A percentile compares a stretch with the other conserved stretches of the same genome.
Evolutionary conservation across 1,284 basidiomycete species (phyloP).

Genomic region (Microbotryum lychnidis-dioicae): DNA sequence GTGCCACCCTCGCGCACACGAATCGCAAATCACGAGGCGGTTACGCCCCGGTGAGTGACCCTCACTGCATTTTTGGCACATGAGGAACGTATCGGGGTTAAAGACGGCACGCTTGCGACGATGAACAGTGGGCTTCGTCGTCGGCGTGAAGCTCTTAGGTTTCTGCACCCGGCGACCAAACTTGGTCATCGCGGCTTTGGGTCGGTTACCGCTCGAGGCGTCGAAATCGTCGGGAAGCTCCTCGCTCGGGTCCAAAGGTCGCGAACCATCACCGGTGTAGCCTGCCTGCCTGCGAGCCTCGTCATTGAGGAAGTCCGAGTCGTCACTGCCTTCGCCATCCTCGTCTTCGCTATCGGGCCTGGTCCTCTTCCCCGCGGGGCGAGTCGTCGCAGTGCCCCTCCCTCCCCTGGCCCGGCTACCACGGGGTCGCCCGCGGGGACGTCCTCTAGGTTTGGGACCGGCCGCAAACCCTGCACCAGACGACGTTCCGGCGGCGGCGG

Average conservation of each 20-base stretch:
- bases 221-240: conserved; percentile 23
- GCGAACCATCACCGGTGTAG: conserved; percentile 3
- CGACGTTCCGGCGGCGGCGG: conserved; percentile 3
- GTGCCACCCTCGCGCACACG: conserved; percentile 23
- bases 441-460: conserved; percentile 8
- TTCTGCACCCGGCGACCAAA: conserved; percentile 29
- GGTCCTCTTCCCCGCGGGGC: too few species aligned
- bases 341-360: conserved; percentile 12
- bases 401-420: conserved; percentile 17
- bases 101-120: conserved; percentile 21
- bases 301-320: conserved; percentile 5
- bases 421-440: conserved; percentile 11
- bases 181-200: conserved; percentile 20
- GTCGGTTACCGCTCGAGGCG: neutral
- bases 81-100: neutral
- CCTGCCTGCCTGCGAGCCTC: conserved; percentile 4
- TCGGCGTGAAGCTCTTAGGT: conserved; percentile 27
- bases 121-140: conserved; percentile 24
- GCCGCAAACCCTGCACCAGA: conserved; percentile 13
- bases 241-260: conserved; percentile 13
- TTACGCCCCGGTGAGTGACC: conserved; percentile 26
- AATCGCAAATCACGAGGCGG: conserved; percentile 27
- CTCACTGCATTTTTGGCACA: conserved; percentile 22
- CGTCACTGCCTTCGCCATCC: conserved; percentile 10
- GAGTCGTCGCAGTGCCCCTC: neutral